Base-by-base conservation (phyloP, 1,139 yeast genomes). In the Yamadazyma atlantica region DNA sequence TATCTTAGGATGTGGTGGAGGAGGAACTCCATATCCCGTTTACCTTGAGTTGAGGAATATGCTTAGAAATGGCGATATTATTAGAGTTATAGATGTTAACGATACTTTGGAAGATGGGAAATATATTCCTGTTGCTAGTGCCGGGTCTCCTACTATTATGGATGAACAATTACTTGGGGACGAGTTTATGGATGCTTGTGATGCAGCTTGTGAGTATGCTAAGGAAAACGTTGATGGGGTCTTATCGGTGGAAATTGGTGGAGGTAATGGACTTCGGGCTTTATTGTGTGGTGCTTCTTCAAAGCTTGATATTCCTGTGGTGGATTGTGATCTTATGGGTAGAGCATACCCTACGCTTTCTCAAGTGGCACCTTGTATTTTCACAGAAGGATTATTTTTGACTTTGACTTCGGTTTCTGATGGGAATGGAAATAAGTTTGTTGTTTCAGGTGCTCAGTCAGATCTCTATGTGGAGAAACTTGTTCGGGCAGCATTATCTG, bases 1-100 rank as follows among this genome's bases (percentile, higher is more conserved):
- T 45, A 66, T 72, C 37, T 55, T 72, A n/a, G 78, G 78, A 2
- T 67, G 75, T 48, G 78, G 76, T 4, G 78, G 78, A 14, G 78
- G 78, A 14, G 78, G 78, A 16, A 62, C 62, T 32, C 75, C 78
- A n/a, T 66, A 71, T 42, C 56, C 73, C 3, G 55, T 55, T 18
- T 66, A 51, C 39, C 50, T 72, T 17, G 68, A 65, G 27, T 51
- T 62, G 1, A 54, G 64, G 34, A 59, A 63, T 33, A 45, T 58
- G 37, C 32, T 71, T 6, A 46, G 62, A 28, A 38, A 48, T 2
- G 77, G 77, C 2, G 58, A 54, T 13, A 42, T 38, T 1, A 51
- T 69, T 30, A 56, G 42, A 32, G 67, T 72, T 11, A 56, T 68
- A 33, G 66, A 65, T 38, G 44, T 60, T 19, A 33, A 52, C 22